phyloP scores from a whole-genome alignment of 2,329 filamentous ascomycete species.

The Bipolaris bicolor region DNA sequence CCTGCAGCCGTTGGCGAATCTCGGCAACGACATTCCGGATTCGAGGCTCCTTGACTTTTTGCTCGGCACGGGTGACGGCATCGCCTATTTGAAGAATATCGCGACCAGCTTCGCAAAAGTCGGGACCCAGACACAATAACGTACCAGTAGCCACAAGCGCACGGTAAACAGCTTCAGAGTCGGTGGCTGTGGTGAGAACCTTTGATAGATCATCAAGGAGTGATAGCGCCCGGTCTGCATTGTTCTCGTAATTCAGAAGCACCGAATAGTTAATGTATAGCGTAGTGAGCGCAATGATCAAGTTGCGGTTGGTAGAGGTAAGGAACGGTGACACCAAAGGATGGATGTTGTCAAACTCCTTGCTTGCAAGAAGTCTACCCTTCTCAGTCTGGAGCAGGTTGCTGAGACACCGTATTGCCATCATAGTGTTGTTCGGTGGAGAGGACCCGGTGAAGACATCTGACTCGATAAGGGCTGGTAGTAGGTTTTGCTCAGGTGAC shows the following conservation, averaged over 20 bases:
- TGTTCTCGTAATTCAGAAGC: slow-evolving; percentile 61
- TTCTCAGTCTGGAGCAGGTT: slow-evolving; percentile 81
- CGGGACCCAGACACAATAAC: slow-evolving; percentile 66
- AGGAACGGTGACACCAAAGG: slow-evolving; percentile 68
- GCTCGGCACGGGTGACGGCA: slow-evolving; percentile 56
- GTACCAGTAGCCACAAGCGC: slow-evolving; percentile 84
- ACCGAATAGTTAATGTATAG: slow-evolving; percentile 86
- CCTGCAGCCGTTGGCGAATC: slow-evolving; percentile 58
- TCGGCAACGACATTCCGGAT: slow-evolving; percentile 66
- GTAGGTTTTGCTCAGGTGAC: slow-evolving; percentile 62
- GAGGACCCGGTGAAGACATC: slow-evolving; percentile 64
- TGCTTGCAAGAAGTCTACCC: slow-evolving; percentile 67
- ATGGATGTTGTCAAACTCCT: slow-evolving; percentile 66
- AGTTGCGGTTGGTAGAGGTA: slow-evolving; percentile 69
- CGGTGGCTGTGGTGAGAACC: slow-evolving; percentile 69
- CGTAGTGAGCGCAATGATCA: slow-evolving; percentile 82
- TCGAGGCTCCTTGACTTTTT: slow-evolving; percentile 64
- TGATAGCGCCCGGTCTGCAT: slow-evolving; percentile 57
- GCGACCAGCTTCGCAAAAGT: slow-evolving; percentile 64
- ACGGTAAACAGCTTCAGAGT: slow-evolving; percentile 84
- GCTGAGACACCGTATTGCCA: slow-evolving; percentile 78
- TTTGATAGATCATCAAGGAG: slow-evolving; percentile 67
- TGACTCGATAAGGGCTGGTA: slow-evolving; percentile 64
- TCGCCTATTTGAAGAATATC: slow-evolving; percentile 61
- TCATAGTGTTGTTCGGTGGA: slow-evolving; percentile 83